Evolutionary conservation across 805 yeast species (phyloP).

Genomic region (Ogataea naganishii): DNA sequence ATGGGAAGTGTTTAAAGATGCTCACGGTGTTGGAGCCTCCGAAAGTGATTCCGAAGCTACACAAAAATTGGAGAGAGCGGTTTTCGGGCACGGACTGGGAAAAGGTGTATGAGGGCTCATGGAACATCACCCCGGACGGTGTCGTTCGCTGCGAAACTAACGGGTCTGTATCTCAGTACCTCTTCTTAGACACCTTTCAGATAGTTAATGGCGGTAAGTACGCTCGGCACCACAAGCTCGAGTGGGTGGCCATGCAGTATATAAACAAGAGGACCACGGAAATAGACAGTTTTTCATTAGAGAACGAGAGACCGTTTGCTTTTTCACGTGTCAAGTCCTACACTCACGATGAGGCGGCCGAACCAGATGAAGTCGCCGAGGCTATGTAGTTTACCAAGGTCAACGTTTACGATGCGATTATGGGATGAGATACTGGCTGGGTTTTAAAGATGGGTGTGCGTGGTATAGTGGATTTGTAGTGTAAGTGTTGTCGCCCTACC

Average conservation of each 20-base stretch:
- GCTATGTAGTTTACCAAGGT: too few species aligned
- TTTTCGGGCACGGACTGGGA: constrained; percentile 19
- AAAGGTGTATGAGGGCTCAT: constrained; percentile 40
- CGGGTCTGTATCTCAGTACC: constrained; percentile 53
- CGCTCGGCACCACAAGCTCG: constrained; percentile 57
- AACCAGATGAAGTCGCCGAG: too few species aligned
- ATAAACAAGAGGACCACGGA: constrained; percentile 46
- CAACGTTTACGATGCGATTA: too few species aligned
- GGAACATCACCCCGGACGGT: constrained; percentile 51
- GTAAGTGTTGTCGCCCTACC: too few species aligned
- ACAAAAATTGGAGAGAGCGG: constrained; percentile 18
- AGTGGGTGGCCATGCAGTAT: constrained; percentile 62
- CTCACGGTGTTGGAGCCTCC: constrained; percentile 68
- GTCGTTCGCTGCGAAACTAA: constrained; percentile 39
- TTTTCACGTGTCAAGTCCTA: constrained; percentile 57
- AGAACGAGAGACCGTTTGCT: constrained; percentile 71
- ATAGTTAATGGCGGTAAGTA: constrained; percentile 50
- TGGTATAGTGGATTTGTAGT: too few species aligned
- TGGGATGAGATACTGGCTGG: too few species aligned
- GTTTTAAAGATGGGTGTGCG: too few species aligned
- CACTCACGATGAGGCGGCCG: too few species aligned
- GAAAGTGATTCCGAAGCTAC: constrained; percentile 50
- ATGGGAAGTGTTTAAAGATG: constrained; percentile 66
- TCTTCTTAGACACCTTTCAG: constrained; percentile 53
- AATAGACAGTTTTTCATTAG: constrained; percentile 45